A percentile compares a stretch with the other conserved stretches of the same genome.
These are phyloP conservation scores for Kodamaea derodonti DNA, from an alignment of 1,139 yeast species.

Conservation along the genomic window DNA sequence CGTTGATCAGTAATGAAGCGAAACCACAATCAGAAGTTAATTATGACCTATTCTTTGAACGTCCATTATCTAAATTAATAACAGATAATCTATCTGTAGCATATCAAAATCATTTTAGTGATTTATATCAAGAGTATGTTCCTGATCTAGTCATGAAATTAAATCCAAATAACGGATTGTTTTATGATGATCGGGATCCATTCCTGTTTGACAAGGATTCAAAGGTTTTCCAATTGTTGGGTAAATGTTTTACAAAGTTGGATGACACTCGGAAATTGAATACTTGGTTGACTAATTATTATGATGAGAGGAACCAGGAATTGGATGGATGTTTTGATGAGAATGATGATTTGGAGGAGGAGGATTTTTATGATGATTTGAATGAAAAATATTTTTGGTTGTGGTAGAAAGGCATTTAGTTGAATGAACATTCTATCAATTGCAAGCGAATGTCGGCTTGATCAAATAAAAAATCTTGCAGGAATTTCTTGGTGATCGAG, in stretches of 20 bases:
- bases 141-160: conserved; percentile 4
- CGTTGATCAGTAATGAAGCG: not conserved
- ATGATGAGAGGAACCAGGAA: conserved; percentile 3
- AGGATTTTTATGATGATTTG: conserved; percentile 20
- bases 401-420: too few species aligned
- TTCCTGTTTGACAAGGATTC: conserved; percentile 5
- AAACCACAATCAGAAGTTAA: not conserved
- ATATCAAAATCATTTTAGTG: conserved; percentile 9
- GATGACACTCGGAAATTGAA: conserved; percentile 4
- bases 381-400: conserved; percentile 9
- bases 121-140: conserved; percentile 3
- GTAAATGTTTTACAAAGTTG: conserved; percentile 6
- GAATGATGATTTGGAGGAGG: not conserved
- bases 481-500: too few species aligned
- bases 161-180: conserved; percentile 8
- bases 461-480: too few species aligned
- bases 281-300: conserved; percentile 3
- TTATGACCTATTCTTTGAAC: not conserved
- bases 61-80: not conserved
- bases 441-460: too few species aligned
- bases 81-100: conserved; percentile 5
- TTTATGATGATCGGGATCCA: conserved; percentile 11
- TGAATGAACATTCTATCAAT: too few species aligned
- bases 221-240: conserved; percentile 4
- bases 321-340: conserved; percentile 2